Evolutionary conservation across 31 red algal species (phyloP), one percentile per base, ranked within the genome.

Genomic region (Porphyra umbilicalis): DNA sequence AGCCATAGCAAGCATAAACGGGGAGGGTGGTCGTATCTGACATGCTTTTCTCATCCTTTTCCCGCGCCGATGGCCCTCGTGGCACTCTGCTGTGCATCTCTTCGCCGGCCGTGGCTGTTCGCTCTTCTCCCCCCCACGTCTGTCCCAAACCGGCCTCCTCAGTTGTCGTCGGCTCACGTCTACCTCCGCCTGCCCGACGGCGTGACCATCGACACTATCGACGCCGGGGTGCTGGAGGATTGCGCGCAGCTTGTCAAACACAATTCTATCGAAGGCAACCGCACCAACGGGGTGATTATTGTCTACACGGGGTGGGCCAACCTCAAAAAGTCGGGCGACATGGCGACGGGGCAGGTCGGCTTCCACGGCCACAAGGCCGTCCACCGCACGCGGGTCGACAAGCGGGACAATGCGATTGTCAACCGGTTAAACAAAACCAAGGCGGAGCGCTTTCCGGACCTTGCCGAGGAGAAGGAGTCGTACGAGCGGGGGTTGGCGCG

Each of bases 231-330:
- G 13, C 85, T 94, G n/a, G 76, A 87, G 38, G 95, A 98, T 76
- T 94, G 91, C 46, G 88, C 85, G 10, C 91, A 94, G 75, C 90
- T 98, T 44, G 88, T 91, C 79, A 98, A 98, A 78, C 85, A 91
- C 81, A 98, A 98, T 75, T 98, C 95, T n/a, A 98, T 98, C 38
- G 95, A 94, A 86, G 95, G 95, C 32, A 94, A 92, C 83, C 94
- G 91, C 46, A 88, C 88, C 79, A 87, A 81, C 85, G 89, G 86
- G 32, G 86, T 94, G 25, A 79, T 44, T 0, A 80, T 98, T 75
- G 95, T 98, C 29, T 98, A 98, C 46, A 98, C 95, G 0, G 80
- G 84, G 75, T 94, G 88, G 88, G 74, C 35, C 10, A 98, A 98
- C 85, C 71, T 98, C 25, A 94, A 94, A 36, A 98, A 98, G 85